Evolutionary conservation across 495 filamentous ascomycete genomes (phyloP).

Genomic region (Cudoniella acicularis): DNA sequence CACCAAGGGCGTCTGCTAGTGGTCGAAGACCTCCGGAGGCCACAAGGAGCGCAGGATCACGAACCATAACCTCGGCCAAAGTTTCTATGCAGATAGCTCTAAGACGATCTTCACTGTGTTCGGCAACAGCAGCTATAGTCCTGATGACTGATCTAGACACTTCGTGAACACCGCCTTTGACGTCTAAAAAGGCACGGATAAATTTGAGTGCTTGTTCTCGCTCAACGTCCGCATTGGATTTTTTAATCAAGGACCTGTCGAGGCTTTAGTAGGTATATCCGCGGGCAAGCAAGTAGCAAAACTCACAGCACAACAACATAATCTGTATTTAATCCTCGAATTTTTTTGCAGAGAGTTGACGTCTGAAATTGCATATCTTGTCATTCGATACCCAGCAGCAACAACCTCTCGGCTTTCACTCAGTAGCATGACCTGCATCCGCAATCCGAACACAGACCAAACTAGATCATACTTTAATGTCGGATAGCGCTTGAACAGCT

Average conservation of each 20-base stretch:
- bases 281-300: neutral
- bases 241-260: slow-evolving; percentile 79
- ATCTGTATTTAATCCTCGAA: slow-evolving; percentile 84
- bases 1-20: slow-evolving; percentile 79
- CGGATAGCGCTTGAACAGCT: slow-evolving; percentile 87
- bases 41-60: slow-evolving; percentile 73
- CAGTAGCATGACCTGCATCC: slow-evolving; percentile 91
- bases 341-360: slow-evolving; percentile 81
- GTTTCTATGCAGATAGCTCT: slow-evolving; percentile 89
- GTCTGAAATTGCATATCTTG: slow-evolving; percentile 92
- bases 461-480: slow-evolving; percentile 93
- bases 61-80: slow-evolving; percentile 83
- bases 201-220: slow-evolving; percentile 97
- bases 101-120: slow-evolving; percentile 82
- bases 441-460: slow-evolving; percentile 88
- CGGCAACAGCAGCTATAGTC: slow-evolving; percentile 84
- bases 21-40: slow-evolving; percentile 77
- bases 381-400: slow-evolving; percentile 88
- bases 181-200: slow-evolving; percentile 89
- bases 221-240: slow-evolving; percentile 92
- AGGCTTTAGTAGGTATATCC: slow-evolving; percentile 4
- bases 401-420: slow-evolving; percentile 95
- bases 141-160: slow-evolving; percentile 82
- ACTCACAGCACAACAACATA: slow-evolving; percentile 75
- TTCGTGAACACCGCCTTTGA: slow-evolving; percentile 87